Percentiles rank a stretch among this genome's conserved stretches.
Evolutionary conservation across 192 early-diverging fungal genomes (phyloP).

Genomic region (Umbelopsis sp.): DNA sequence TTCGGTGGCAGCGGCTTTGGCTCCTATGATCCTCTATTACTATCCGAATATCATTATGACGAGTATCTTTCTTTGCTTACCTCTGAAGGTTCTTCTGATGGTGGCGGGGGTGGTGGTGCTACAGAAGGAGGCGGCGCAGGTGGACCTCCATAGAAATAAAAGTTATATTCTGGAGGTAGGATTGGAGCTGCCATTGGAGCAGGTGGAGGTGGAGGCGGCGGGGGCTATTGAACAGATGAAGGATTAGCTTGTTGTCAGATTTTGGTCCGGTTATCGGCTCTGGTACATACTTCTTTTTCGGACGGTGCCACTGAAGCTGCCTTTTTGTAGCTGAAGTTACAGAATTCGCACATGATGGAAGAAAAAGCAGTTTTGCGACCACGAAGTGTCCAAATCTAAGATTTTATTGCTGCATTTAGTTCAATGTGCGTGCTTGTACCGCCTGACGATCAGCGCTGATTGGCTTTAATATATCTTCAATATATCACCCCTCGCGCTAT

Average conservation of each 20-base stretch:
- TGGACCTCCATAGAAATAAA: constrained; percentile 2
- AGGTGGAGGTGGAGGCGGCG: not conserved
- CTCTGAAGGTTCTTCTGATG: not conserved
- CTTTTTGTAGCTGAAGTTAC: constrained; percentile 17
- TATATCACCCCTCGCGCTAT: too few relatives aligned
- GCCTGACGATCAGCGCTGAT: too few relatives aligned
- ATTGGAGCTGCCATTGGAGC: not conserved
- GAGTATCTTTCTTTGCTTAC: not conserved
- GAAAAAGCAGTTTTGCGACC: not conserved
- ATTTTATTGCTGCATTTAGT: too few relatives aligned
- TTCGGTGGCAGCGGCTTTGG: not conserved
- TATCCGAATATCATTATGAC: not conserved
- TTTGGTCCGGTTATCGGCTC: too few relatives aligned
- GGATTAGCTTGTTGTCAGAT: not conserved
- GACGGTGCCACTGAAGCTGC: not conserved
- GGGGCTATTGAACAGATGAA: not conserved
- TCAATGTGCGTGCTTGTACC: too few relatives aligned
- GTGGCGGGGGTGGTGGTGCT: not conserved
- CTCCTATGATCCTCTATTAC: not conserved
- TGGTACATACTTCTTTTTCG: not conserved
- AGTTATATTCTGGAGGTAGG: constrained; percentile 9
- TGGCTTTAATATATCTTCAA: too few relatives aligned
- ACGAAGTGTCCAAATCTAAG: too few relatives aligned
- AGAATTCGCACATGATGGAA: constrained; percentile 11
- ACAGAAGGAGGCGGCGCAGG: not conserved